phyloP scores from a whole-genome alignment of 2,329 filamentous ascomycete genomes.

The Colletotrichum karsti region DNA sequence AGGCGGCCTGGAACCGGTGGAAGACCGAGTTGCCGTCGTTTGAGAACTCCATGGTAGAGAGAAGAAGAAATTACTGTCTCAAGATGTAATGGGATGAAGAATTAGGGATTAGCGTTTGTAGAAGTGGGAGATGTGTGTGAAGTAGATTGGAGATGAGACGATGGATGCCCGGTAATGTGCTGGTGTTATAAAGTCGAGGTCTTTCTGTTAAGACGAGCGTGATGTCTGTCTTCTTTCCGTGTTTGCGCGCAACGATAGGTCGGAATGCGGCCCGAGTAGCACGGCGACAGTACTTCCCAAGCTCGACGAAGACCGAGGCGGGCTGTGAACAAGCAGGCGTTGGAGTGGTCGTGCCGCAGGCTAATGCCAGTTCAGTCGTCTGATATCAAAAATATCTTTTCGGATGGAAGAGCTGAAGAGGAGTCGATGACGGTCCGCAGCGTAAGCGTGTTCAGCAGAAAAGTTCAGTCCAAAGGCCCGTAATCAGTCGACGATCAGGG shows the following conservation, averaged over 20 bases:
- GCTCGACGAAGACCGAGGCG: not conserved
- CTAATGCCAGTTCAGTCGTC: not conserved
- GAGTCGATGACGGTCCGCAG: not conserved
- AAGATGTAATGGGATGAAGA: not conserved
- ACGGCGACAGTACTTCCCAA: not conserved
- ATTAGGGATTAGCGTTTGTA: constrained; percentile 5
- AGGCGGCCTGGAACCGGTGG: constrained; percentile 26
- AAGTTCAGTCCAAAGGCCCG: not conserved
- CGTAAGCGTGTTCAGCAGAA: not conserved
- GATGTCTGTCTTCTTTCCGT: not conserved
- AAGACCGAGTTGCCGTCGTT: constrained; percentile 26
- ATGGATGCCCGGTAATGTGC: not conserved
- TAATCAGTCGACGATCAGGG: not conserved
- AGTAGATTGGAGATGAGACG: not conserved
- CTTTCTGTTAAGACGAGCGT: not conserved
- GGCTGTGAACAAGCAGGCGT: constrained; percentile 5
- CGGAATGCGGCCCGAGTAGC: not conserved
- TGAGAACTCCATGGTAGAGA: constrained; percentile 22
- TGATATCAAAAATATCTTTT: not conserved
- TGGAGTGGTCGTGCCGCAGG: not conserved
- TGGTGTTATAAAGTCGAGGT: constrained; percentile 1
- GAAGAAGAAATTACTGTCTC: not conserved
- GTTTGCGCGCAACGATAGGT: not conserved
- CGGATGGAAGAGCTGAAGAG: not conserved
- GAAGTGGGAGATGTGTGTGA: not conserved